These are phyloP conservation scores for Chlorella sorokiniana DNA, from an alignment of 139 green algal species.

Conservation along the genomic window DNA sequence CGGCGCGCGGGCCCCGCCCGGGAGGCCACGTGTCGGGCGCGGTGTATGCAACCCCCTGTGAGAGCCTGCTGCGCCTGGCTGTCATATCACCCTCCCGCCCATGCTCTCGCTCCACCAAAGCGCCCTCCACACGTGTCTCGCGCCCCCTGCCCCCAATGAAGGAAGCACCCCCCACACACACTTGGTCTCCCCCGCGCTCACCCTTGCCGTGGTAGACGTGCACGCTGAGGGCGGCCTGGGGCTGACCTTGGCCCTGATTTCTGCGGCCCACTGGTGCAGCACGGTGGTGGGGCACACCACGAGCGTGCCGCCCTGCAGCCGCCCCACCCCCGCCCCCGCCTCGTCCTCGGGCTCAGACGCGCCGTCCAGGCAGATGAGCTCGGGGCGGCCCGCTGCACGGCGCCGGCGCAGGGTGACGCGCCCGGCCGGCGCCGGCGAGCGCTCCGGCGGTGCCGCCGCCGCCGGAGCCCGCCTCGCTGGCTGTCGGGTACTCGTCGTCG, in stretches of 20 bases:
- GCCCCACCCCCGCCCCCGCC: not conserved
- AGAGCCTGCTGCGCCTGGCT: too few relatives aligned
- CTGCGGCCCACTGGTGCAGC: conserved; percentile 85
- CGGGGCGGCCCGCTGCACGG: not conserved
- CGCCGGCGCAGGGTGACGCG: not conserved
- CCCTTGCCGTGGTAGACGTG: conserved; percentile 83
- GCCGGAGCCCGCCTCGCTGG: not conserved
- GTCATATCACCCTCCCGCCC: too few relatives aligned
- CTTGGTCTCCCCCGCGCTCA: not conserved
- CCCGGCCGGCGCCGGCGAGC: not conserved
- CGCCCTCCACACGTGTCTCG: not conserved
- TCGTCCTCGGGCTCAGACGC: not conserved
- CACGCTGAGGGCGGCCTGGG: conserved; percentile 45
- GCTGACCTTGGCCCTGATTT: conserved; percentile 51
- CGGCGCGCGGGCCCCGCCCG: not conserved
- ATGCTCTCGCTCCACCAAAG: too few relatives aligned
- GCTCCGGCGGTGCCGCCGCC: not conserved
- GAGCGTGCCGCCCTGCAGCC: conserved; percentile 31
- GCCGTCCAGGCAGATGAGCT: conserved; percentile 20
- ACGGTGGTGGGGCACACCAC: conserved; percentile 55
- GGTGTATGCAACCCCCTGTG: too few relatives aligned
- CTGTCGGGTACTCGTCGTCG: not conserved
- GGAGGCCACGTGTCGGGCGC: too few relatives aligned
- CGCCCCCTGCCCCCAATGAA: too few relatives aligned
- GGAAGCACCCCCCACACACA: too few relatives aligned